phyloP scores from a whole-genome alignment of 2,329 filamentous ascomycete species.

The Monilinia aucupariae region DNA sequence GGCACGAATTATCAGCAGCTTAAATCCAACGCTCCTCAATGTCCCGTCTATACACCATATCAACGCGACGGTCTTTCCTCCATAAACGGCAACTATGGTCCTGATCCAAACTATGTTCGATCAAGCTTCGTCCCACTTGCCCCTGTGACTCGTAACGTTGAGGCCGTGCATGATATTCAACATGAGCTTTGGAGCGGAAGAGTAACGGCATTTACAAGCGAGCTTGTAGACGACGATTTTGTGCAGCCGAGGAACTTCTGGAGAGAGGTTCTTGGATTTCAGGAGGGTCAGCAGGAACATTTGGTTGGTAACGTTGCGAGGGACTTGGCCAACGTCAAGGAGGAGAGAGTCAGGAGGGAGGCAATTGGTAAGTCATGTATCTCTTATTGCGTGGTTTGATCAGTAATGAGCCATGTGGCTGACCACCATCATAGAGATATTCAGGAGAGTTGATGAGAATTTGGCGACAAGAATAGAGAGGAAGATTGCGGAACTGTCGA shows the following conservation, averaged over 20 bases:
- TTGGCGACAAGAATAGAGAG: neutral
- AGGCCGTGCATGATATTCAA: conserved; percentile 13
- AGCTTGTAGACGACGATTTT: conserved; percentile 39
- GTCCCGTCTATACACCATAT: conserved; percentile 22
- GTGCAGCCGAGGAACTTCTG: conserved; percentile 38
- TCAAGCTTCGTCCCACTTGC: conserved; percentile 13
- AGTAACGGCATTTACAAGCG: conserved; percentile 17
- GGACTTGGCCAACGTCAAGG: neutral
- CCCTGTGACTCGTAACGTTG: neutral
- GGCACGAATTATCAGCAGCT: conserved; percentile 52
- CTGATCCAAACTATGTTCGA: conserved; percentile 40
- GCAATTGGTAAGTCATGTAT: neutral
- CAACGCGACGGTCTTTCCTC: conserved; percentile 39
- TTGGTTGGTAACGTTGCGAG: neutral
- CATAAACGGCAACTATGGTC: conserved; percentile 43
- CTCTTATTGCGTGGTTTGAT: neutral
- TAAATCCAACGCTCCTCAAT: conserved; percentile 16
- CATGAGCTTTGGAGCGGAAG: conserved; percentile 34
- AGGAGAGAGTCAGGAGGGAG: neutral
- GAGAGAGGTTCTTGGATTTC: conserved; percentile 16
- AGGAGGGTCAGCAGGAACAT: neutral
- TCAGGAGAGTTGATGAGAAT: neutral
- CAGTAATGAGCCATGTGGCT: neutral
- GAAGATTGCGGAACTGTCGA: neutral
- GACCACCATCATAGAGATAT: neutral